phyloP scores from a whole-genome alignment of 345 rosid species.

The Physaria fendleri region DNA sequence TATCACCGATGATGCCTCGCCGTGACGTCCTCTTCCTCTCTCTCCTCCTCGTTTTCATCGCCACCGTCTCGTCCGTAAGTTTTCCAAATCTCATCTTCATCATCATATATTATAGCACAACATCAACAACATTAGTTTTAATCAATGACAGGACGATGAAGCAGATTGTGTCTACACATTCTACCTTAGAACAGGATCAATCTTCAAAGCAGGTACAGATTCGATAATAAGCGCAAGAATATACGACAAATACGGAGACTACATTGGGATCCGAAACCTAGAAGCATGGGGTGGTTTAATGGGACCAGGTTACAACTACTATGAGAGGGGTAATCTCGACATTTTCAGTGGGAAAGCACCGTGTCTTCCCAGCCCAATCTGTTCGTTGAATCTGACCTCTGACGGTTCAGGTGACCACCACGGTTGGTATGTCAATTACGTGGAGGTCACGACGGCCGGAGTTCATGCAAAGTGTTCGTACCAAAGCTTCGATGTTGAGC shows the following conservation, averaged over 20 bases:
- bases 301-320: conserved; percentile 61
- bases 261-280: conserved; percentile 36
- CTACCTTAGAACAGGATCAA: conserved; percentile 68
- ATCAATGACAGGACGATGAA: conserved; percentile 31
- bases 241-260: conserved; percentile 41
- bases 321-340: conserved; percentile 84
- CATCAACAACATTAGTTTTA: not conserved
- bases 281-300: conserved; percentile 77
- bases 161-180: conserved; percentile 66
- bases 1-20: conserved; percentile 19
- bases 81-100: not conserved
- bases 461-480: conserved; percentile 48
- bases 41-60: conserved; percentile 16
- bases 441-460: conserved; percentile 63
- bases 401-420: conserved; percentile 67
- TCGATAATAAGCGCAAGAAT: conserved; percentile 49
- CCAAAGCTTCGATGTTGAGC: conserved; percentile 64
- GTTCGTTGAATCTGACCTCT: conserved; percentile 64
- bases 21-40: conserved; percentile 23
- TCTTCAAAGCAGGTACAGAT: conserved; percentile 83
- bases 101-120: not conserved
- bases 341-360: conserved; percentile 70
- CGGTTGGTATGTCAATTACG: conserved; percentile 87
- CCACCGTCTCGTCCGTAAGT: conserved; percentile 22
- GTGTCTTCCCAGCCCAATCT: conserved; percentile 46